These are phyloP conservation scores for Atkinsonella texensis DNA, from an alignment of 2,329 filamentous ascomycete genomes.

Conservation along the genomic window DNA sequence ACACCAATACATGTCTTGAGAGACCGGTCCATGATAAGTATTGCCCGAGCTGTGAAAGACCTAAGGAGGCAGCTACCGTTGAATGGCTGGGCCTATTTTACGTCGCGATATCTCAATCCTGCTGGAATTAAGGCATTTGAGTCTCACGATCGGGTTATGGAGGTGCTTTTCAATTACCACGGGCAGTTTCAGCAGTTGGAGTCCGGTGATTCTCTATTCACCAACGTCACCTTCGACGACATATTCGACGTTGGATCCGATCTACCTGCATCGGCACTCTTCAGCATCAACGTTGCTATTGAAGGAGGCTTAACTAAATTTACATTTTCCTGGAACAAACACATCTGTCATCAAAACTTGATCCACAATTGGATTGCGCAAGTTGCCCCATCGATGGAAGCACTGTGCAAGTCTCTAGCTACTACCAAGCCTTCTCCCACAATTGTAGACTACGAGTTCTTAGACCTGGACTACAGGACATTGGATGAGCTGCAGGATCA, in stretches of 20 bases:
- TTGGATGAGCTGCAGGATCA: conserved; percentile 14
- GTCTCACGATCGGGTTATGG: conserved; percentile 2
- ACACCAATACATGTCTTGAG: conserved; percentile 4
- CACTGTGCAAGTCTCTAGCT: neutral
- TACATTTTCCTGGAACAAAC: conserved; percentile 4
- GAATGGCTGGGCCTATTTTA: conserved; percentile 5
- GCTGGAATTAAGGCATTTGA: neutral
- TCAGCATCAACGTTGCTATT: conserved; percentile 3
- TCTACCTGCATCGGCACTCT: neutral
- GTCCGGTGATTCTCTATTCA: conserved; percentile 8
- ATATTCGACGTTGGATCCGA: conserved; percentile 4
- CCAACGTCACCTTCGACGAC: conserved; percentile 3
- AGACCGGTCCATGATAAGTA: neutral
- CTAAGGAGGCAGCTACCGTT: neutral
- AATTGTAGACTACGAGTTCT: conserved; percentile 1
- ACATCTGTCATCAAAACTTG: conserved; percentile 3
- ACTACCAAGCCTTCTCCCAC: neutral
- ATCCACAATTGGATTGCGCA: conserved; percentile 4
- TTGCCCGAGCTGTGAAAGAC: conserved; percentile 2
- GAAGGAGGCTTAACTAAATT: conserved; percentile 3
- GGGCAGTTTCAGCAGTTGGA: conserved; percentile 10
- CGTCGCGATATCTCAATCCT: conserved; percentile 1
- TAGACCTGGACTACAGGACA: conserved; percentile 14
- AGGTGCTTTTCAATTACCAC: conserved; percentile 5
- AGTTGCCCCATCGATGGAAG: neutral